Conservation (phyloP, 2,329 filamentous ascomycete species). For the Thelonectria olida region DNA sequence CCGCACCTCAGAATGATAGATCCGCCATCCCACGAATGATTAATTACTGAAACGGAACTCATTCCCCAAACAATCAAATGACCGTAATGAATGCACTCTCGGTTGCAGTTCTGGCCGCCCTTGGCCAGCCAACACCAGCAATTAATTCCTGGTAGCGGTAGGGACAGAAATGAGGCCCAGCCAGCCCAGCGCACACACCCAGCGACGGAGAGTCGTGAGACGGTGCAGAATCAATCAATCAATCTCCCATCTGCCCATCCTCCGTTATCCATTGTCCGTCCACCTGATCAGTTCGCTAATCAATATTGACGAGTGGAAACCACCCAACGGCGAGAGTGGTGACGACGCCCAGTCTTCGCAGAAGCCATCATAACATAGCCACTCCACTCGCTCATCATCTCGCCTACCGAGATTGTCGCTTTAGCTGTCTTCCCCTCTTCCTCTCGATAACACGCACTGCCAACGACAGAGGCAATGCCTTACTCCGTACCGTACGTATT, state of each 20-base stretch:
- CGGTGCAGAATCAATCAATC: too few species aligned
- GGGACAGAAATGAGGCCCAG: neutral
- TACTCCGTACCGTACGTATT: too few species aligned
- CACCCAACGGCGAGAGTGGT: neutral
- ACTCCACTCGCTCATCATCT: slow-evolving; percentile 2
- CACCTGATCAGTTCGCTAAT: slow-evolving; percentile 1
- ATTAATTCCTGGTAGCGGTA: too few species aligned
- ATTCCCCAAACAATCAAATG: neutral
- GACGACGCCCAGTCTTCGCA: neutral
- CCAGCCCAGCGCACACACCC: neutral
- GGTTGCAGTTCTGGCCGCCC: neutral
- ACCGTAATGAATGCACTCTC: neutral
- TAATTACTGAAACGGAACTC: neutral
- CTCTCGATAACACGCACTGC: too few species aligned
- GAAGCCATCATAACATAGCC: neutral
- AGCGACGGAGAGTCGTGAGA: neutral
- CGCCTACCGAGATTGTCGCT: too few species aligned
- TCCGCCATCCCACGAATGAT: too few species aligned
- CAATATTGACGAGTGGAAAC: neutral
- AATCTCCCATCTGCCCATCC: too few species aligned
- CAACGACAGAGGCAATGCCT: too few species aligned
- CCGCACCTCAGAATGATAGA: too few species aligned
- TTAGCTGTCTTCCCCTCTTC: too few species aligned
- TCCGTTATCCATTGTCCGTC: too few species aligned
- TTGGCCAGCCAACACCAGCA: too few species aligned